Evolutionary conservation across 1,139 yeast species (phyloP).

Genomic region (Yamadazyma jaroonii): DNA sequence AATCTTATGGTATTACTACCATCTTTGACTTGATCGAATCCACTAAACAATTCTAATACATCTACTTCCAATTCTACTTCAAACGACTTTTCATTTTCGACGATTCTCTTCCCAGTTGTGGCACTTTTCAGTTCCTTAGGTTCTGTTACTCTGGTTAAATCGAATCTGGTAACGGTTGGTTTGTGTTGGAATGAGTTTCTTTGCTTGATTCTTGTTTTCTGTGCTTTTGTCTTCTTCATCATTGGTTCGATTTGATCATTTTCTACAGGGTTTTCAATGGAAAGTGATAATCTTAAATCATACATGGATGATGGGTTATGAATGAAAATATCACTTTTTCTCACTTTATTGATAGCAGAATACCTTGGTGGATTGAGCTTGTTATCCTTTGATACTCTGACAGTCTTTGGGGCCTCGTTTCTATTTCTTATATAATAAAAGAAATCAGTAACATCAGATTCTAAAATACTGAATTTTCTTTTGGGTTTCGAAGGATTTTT

Average conservation of each 20-base stretch:
- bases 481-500: constrained; percentile 30
- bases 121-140: constrained; percentile 46
- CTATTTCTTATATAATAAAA: constrained; percentile 37
- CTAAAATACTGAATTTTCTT: constrained; percentile 39
- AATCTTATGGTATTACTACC: constrained; percentile 60
- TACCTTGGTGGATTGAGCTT: constrained; percentile 59
- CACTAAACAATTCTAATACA: constrained; percentile 55
- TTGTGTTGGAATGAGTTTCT: constrained; percentile 63
- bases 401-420: constrained; percentile 55
- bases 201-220: constrained; percentile 58
- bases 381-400: constrained; percentile 65
- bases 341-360: constrained; percentile 68
- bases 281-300: constrained; percentile 73
- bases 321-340: constrained; percentile 67
- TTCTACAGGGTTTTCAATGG: constrained; percentile 70
- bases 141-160: constrained; percentile 59
- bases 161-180: constrained; percentile 69
- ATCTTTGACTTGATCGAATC: constrained; percentile 51
- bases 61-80: constrained; percentile 80
- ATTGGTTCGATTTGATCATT: constrained; percentile 49
- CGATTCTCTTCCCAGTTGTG: constrained; percentile 31
- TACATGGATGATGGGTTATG: constrained; percentile 75
- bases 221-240: constrained; percentile 41
- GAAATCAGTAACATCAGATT: constrained; percentile 42
- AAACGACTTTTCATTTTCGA: constrained; percentile 38